A percentile compares a stretch with the other conserved stretches of the same genome.
Evolutionary conservation across 257 asterid genomes (phyloP).

Genomic region (Thymus quinquecostatus): DNA sequence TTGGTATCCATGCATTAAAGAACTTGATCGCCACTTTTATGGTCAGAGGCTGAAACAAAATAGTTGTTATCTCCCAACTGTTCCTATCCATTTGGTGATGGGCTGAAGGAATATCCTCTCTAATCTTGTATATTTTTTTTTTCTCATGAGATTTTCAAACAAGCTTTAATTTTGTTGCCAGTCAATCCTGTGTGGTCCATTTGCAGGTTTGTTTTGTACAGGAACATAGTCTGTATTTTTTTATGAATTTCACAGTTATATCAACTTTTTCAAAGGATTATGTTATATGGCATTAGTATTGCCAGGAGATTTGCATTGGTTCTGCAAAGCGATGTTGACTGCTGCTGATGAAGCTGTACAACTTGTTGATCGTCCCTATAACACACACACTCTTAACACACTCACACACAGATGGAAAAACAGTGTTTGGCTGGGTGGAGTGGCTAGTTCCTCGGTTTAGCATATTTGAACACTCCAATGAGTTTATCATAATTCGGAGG

Average conservation of each 20-base stretch:
- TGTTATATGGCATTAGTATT: constrained; percentile 43
- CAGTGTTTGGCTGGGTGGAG: constrained; percentile 15
- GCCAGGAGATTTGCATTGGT: constrained; percentile 97
- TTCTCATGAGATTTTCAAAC: constrained; percentile 89
- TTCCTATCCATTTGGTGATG: constrained; percentile 46
- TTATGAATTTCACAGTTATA: constrained; percentile 14
- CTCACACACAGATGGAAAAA: not conserved
- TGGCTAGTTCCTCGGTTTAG: constrained; percentile 16
- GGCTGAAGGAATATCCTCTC: constrained; percentile 65
- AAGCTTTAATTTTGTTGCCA: constrained; percentile 90
- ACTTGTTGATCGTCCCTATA: constrained; percentile 87
- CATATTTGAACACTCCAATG: constrained; percentile 11
- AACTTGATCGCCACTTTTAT: constrained; percentile 92
- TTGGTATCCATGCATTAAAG: constrained; percentile 93
- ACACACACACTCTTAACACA: constrained; percentile 32
- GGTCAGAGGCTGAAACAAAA: constrained; percentile 81
- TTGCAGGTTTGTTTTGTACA: constrained; percentile 68
- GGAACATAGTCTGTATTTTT: constrained; percentile 9
- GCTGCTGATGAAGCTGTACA: constrained; percentile 86
- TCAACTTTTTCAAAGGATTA: constrained; percentile 22
- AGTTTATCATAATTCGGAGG: constrained; percentile 29
- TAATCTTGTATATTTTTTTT: constrained; percentile 27
- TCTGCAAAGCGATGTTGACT: constrained; percentile 96
- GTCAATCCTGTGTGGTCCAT: constrained; percentile 98
- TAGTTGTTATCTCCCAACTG: not conserved